Conservation (phyloP, 2,329 filamentous ascomycete species). For the Verticillium klebahnii region DNA sequence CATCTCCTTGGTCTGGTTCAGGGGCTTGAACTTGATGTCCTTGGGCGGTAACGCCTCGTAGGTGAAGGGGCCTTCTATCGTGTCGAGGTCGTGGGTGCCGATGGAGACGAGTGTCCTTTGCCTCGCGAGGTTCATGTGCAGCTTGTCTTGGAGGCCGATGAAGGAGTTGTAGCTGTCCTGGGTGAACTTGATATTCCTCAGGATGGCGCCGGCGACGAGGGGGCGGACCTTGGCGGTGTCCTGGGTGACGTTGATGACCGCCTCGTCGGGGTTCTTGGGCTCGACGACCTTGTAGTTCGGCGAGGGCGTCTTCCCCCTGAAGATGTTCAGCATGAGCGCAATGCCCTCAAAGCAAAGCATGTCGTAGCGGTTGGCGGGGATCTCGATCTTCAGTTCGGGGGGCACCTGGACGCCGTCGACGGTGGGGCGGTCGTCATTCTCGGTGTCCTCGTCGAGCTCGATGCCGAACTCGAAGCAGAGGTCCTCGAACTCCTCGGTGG, state of each 20-base stretch:
- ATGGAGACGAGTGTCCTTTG: constrained; percentile 94
- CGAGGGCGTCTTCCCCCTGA: constrained; percentile 69
- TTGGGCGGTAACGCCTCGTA: constrained; percentile 92
- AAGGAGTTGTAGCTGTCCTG: constrained; percentile 92
- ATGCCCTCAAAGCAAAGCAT: constrained; percentile 98
- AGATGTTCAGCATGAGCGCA: constrained; percentile 91
- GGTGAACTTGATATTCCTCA: constrained; percentile 88
- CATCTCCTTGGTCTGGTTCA: constrained; percentile 91
- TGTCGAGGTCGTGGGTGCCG: constrained; percentile 94
- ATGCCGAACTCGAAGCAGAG: constrained; percentile 98
- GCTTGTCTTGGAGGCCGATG: constrained; percentile 95
- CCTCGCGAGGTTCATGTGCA: constrained; percentile 92
- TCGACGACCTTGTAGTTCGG: constrained; percentile 76
- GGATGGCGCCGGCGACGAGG: constrained; percentile 81
- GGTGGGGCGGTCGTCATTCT: constrained; percentile 67
- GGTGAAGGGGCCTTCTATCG: constrained; percentile 88
- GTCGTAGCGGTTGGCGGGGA: constrained; percentile 89
- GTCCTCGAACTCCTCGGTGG: constrained; percentile 92
- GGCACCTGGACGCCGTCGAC: constrained; percentile 78
- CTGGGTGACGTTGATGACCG: constrained; percentile 76
- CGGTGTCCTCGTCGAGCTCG: constrained; percentile 94
- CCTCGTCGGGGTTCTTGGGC: constrained; percentile 67
- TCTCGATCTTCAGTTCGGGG: constrained; percentile 95
- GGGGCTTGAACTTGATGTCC: constrained; percentile 82
- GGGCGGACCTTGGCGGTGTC: constrained; percentile 76